Percentiles rank a stretch among this genome's conserved stretches.
Conservation (phyloP, 2,329 filamentous ascomycete species). For the Epichloe sp. region DNA sequence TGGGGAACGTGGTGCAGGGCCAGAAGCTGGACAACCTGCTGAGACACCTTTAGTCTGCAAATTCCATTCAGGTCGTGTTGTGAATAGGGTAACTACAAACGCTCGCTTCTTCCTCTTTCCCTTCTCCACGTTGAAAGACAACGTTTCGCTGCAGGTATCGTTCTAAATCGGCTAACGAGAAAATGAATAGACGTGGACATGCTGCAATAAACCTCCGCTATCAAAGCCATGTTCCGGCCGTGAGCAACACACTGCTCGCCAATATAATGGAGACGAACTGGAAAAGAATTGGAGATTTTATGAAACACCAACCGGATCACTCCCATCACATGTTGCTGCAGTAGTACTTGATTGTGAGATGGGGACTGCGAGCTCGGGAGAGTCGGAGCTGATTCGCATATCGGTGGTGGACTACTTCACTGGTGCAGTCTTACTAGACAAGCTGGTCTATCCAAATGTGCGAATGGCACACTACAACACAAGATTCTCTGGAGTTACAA, state of each 20-base stretch:
- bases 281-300: slow-evolving; percentile 15
- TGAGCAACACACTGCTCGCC: slow-evolving; percentile 13
- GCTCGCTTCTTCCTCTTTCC: neutral
- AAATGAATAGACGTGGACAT: slow-evolving; percentile 16
- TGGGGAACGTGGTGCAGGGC: neutral
- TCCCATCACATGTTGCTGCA: slow-evolving; percentile 7
- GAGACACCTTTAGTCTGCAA: slow-evolving; percentile 10
- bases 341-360: slow-evolving; percentile 44
- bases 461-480: slow-evolving; percentile 36
- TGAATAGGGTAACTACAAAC: slow-evolving; percentile 11
- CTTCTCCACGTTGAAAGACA: no score
- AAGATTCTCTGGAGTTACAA: slow-evolving; percentile 34
- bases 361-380: slow-evolving; percentile 31
- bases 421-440: slow-evolving; percentile 33
- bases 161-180: neutral
- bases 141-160: no score
- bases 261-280: slow-evolving; percentile 14
- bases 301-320: slow-evolving; percentile 5
- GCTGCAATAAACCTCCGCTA: slow-evolving; percentile 14
- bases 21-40: neutral
- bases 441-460: slow-evolving; percentile 33
- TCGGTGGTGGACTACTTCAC: slow-evolving; percentile 39
- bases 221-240: slow-evolving; percentile 14
- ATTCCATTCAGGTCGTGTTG: slow-evolving; percentile 17
- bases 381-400: slow-evolving; percentile 38